phyloP scores from a whole-genome alignment of 2,329 filamentous ascomycete species.

The Microsporum ferrugineum region DNA sequence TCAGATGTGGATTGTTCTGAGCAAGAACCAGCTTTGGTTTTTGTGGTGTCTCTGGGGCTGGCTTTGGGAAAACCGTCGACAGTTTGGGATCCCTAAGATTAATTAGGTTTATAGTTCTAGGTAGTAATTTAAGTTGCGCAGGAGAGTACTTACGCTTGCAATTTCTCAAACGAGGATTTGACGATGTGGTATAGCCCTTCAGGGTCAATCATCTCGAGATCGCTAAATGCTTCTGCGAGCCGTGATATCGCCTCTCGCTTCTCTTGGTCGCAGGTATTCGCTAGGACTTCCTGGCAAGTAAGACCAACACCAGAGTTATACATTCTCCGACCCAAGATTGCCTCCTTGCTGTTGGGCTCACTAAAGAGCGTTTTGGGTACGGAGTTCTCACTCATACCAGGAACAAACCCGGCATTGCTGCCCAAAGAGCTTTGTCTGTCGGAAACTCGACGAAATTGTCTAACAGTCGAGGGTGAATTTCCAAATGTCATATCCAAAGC shows the following conservation, averaged over 20 bases:
- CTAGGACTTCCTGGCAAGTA: slow-evolving; percentile 71
- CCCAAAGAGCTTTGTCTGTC: slow-evolving; percentile 42
- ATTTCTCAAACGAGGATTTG: slow-evolving; percentile 60
- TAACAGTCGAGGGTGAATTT: slow-evolving; percentile 82
- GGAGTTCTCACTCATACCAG: slow-evolving; percentile 30
- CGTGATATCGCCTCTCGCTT: slow-evolving; percentile 76
- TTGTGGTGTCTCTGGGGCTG: slow-evolving; percentile 36
- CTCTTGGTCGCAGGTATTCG: slow-evolving; percentile 57
- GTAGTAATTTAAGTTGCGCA: neutral
- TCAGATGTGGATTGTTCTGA: slow-evolving; percentile 74
- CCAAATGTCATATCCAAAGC: slow-evolving; percentile 88
- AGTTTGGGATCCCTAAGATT: slow-evolving; percentile 23
- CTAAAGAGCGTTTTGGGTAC: slow-evolving; percentile 27
- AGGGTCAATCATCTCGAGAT: slow-evolving; percentile 75
- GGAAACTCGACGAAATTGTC: slow-evolving; percentile 81
- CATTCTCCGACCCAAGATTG: slow-evolving; percentile 64
- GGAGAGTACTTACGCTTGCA: slow-evolving; percentile 40
- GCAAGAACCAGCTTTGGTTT: slow-evolving; percentile 60
- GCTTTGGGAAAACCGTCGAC: slow-evolving; percentile 9
- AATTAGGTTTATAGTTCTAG: neutral
- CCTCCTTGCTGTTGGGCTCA: slow-evolving; percentile 55
- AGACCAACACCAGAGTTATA: slow-evolving; percentile 75
- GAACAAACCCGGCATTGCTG: slow-evolving; percentile 19
- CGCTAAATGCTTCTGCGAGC: slow-evolving; percentile 73
- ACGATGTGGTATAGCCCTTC: slow-evolving; percentile 82